Percentiles rank a stretch among this genome's conserved stretches.
phyloP scores from a whole-genome alignment of 805 yeast species.

The Metschnikowia santaceciliae region DNA sequence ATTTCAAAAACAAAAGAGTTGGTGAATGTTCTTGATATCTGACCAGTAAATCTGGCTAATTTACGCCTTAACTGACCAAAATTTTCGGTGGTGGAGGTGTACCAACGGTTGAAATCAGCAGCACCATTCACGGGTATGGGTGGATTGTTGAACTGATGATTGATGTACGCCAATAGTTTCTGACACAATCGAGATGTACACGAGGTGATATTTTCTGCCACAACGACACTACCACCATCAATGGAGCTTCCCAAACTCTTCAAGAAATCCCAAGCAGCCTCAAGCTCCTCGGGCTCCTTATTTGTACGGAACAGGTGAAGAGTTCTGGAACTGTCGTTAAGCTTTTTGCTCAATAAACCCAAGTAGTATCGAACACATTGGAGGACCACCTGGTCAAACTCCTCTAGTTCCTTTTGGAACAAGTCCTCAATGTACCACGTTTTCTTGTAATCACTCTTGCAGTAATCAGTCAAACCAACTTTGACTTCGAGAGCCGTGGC shows the following conservation, averaged over 20 bases:
- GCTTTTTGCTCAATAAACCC: constrained; percentile 66
- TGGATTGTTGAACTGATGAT: constrained; percentile 59
- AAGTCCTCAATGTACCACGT: constrained; percentile 71
- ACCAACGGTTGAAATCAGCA: constrained; percentile 54
- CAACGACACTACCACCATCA: constrained; percentile 74
- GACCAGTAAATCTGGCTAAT: constrained; percentile 69
- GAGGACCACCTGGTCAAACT: constrained; percentile 61
- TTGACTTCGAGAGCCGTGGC: constrained; percentile 72
- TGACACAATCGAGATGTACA: constrained; percentile 65
- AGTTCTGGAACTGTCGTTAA: constrained; percentile 68
- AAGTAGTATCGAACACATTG: constrained; percentile 73
- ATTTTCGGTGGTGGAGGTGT: constrained; percentile 61
- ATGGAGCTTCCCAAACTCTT: constrained; percentile 73
- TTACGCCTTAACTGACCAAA: constrained; percentile 77
- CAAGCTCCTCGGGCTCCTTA: constrained; percentile 88
- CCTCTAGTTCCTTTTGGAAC: constrained; percentile 49
- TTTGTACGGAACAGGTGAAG: constrained; percentile 69
- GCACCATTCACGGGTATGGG: constrained; percentile 40
- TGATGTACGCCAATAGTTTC: constrained; percentile 65
- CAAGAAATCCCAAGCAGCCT: constrained; percentile 74
- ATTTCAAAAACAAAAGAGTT: constrained; percentile 65
- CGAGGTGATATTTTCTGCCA: constrained; percentile 70
- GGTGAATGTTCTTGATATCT: constrained; percentile 64
- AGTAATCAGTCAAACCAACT: constrained; percentile 57
- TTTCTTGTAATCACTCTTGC: constrained; percentile 47